phyloP scores from a whole-genome alignment of 345 rosid genomes.

The Brassica napus region DNA sequence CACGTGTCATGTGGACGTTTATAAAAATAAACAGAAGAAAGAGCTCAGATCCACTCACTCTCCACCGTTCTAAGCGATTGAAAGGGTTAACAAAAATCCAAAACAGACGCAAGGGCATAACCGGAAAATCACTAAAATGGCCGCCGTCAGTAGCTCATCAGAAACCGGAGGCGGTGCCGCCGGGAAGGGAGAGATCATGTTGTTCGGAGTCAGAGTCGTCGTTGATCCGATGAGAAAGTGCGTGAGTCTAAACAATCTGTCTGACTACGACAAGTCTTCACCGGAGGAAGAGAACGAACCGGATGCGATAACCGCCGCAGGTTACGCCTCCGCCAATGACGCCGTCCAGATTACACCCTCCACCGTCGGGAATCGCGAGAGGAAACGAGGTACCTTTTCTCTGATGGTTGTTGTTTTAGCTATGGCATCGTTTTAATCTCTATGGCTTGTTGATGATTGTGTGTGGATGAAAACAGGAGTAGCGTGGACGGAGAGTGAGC shows the following conservation, averaged over 20 bases:
- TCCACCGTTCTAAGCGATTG: slow-evolving; percentile 19
- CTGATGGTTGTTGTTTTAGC: background rate
- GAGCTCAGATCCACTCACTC: slow-evolving; percentile 32
- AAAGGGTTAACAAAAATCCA: slow-evolving; percentile 6
- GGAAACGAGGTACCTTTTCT: slow-evolving; percentile 72
- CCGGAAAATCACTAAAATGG: slow-evolving; percentile 21
- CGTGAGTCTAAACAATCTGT: slow-evolving; percentile 87
- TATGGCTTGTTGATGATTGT: background rate
- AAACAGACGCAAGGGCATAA: slow-evolving; percentile 27
- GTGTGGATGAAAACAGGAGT: slow-evolving; percentile 48
- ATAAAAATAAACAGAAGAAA: background rate
- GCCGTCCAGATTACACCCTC: slow-evolving; percentile 52
- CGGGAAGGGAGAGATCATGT: slow-evolving; percentile 64
- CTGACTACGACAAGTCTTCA: slow-evolving; percentile 69
- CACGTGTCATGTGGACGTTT: slow-evolving; percentile 28
- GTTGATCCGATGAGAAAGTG: slow-evolving; percentile 94
- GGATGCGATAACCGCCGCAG: slow-evolving; percentile 19
- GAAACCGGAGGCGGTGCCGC: slow-evolving; percentile 30
- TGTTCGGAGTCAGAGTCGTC: slow-evolving; percentile 86
- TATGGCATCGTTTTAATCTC: too few species aligned
- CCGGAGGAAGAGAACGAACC: slow-evolving; percentile 16
- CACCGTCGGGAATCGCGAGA: slow-evolving; percentile 56
- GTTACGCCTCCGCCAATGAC: slow-evolving; percentile 92
- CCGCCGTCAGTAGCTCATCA: slow-evolving; percentile 39
- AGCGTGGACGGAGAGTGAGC: slow-evolving; percentile 98